phyloP scores from a whole-genome alignment of 179 eudicot species.

The Beta lomatogona region DNA sequence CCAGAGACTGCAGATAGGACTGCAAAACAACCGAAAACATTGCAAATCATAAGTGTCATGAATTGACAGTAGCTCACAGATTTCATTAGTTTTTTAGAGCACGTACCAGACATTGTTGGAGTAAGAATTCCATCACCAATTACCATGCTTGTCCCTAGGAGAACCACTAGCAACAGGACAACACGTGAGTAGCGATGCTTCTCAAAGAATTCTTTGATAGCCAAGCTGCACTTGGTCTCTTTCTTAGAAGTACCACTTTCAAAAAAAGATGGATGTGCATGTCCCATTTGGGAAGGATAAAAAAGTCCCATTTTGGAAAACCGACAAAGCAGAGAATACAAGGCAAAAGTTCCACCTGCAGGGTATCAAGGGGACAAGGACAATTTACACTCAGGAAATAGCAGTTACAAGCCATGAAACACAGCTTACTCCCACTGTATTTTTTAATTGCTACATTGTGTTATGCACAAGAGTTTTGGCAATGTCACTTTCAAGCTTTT shows the following conservation, averaged over 20 bases:
- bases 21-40: constrained; percentile 22
- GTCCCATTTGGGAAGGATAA: constrained; percentile 23
- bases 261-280: constrained; percentile 16
- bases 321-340: constrained; percentile 45
- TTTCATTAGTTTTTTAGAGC: neutral
- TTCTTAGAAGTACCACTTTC: constrained; percentile 2
- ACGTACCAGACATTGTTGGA: constrained; percentile 47
- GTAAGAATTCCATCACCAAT: constrained; percentile 46
- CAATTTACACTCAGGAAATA: neutral
- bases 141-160: constrained; percentile 46
- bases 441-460: too few relatives aligned
- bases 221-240: constrained; percentile 28
- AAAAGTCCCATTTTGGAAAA: constrained; percentile 39
- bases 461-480: too few relatives aligned
- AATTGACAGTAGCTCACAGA: constrained; percentile 10
- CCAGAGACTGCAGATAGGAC: constrained; percentile 46
- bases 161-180: constrained; percentile 34
- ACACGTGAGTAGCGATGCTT: constrained; percentile 30
- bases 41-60: neutral
- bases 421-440: neutral
- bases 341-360: constrained; percentile 50
- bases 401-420: neutral
- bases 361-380: neutral
- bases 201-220: constrained; percentile 36
- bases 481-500: too few relatives aligned